Base-by-base conservation (phyloP, 225 moss, liverwort and hornwort genomes). In the Marchantia paleacea region DNA sequence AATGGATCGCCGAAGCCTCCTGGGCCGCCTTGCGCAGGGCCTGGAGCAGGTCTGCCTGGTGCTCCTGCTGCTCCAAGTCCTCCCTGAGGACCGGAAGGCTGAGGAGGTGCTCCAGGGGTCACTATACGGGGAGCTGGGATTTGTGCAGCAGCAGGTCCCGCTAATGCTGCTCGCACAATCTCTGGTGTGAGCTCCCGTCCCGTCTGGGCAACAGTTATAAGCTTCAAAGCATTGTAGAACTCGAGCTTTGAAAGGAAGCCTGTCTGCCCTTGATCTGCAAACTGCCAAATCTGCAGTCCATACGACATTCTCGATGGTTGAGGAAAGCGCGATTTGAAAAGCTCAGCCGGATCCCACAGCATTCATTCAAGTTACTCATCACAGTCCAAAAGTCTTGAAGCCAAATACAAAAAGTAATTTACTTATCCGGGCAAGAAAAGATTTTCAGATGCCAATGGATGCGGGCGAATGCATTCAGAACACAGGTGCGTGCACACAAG, bases 161-260 rank as follows among this genome's bases (percentile, higher is more conserved):
- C 90, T 78, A 99, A 85, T 61, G 99, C 99, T 85, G 99, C 93
- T 75, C 89, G 88, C 51, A 99, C 95, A 52, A 99, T 87, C 84
- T 99, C 99, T 52, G 92, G 92, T 62, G 95, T 94, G 29, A 99
- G 95, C 7, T 99, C 99, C 81, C 90, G 90, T 49, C 99, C 99
- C 15, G 91, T 89, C 87, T 99, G 99, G 29, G 91, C 95, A 26
- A 99, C 95, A 49, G 99, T 99, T 79, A 99, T 94, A n/a, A 99
- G 92, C 82, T 99, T 99, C 83, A 99, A 89, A 24, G 99, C 95
- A 83, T 99, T 94, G 83, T 88, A 92, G 55, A 99, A 99, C 82
- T 95, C 94, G 29, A 86, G 90, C 71, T 89, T 92, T 30, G 95
- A 86, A 73, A 99, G 95, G 79, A 86, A 94, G 31, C 99, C 95